Base-by-base conservation (phyloP, 805 yeast genomes). In the Candida pseudoglaebosa region DNA sequence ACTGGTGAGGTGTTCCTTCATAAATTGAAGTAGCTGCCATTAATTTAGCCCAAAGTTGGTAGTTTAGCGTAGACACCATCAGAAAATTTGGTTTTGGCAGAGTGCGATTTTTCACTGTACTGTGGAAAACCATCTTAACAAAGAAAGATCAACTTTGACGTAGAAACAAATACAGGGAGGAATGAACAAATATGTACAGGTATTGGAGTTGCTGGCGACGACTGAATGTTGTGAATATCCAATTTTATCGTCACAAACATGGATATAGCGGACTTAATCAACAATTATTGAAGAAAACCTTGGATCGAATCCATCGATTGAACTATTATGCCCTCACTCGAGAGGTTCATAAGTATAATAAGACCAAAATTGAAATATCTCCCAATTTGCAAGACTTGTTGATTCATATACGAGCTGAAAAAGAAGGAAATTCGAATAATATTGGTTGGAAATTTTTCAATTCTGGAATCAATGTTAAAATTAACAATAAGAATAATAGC, bases 231-330 rank as follows among this genome's bases (percentile, higher is more conserved):
- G 13, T 16, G 15, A 7, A 9, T n/a, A 28, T 20, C 19, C 20
- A 33, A 19, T 21, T 20, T 8, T 4, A 19, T n/a, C 36, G 28
- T 10, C 4, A 20, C n/a, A 22, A 21, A 7, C 36, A 33, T 19
- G 8, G 12, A n/a, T 33, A 28, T n/a, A 33, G 29, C 28, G 5
- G 5, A 9, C 22, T 33, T 14, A 10, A n/a, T 21, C 24, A 31
- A n/a, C 4, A 24, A 6, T 29, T 37, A 8, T 3, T 24, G 15
- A n/a, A 26, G 7, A 39, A 52, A 36, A 39, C 46, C 3, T 14
- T 42, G 34, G 59, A 54, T 32, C 48, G 46, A 40, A 42, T 30
- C 20, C 59, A 53, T 39, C 44, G 57, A 17, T 29, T 43, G 10
- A 31, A 37, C 9, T 47, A 41, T n/a, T 44, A 49, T 37, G 22